Conservation (phyloP, 208 protist genomes). For the Tetramitus jugosus region DNA sequence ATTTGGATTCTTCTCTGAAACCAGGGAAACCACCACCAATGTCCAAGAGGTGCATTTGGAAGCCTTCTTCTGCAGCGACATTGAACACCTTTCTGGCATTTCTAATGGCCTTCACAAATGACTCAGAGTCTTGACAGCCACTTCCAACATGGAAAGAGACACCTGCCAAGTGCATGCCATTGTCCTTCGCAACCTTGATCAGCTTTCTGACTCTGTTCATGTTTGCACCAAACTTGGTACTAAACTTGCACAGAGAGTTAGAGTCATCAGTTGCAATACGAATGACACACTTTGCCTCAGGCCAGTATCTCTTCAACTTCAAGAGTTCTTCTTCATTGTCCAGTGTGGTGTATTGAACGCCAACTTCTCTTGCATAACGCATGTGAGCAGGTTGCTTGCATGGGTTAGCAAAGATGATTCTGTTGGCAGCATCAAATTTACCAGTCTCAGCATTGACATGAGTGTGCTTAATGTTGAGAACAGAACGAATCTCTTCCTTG, state of each 20-base stretch:
- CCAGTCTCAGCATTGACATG: background rate
- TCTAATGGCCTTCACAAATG: slow-evolving; percentile 53
- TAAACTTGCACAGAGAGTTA: slow-evolving; percentile 54
- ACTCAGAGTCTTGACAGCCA: slow-evolving; percentile 49
- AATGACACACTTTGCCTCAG: slow-evolving; percentile 48
- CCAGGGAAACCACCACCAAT: slow-evolving; percentile 74
- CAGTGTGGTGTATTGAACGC: slow-evolving; percentile 61
- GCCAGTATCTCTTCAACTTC: slow-evolving; percentile 54
- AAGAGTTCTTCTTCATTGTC: slow-evolving; percentile 63
- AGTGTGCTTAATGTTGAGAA: slow-evolving; percentile 28
- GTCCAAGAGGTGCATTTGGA: slow-evolving; percentile 64
- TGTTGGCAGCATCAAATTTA: background rate
- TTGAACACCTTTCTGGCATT: slow-evolving; percentile 53
- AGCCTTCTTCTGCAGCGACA: slow-evolving; percentile 49
- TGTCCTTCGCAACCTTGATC: slow-evolving; percentile 39
- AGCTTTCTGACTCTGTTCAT: slow-evolving; percentile 44
- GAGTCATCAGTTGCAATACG: slow-evolving; percentile 63
- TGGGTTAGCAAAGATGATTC: slow-evolving; percentile 71
- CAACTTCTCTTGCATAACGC: slow-evolving; percentile 41
- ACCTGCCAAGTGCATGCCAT: slow-evolving; percentile 55
- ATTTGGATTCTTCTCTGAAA: slow-evolving; percentile 20
- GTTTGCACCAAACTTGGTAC: slow-evolving; percentile 64
- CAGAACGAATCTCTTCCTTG: slow-evolving; percentile 50
- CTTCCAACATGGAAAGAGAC: slow-evolving; percentile 77
- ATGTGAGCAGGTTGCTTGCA: slow-evolving; percentile 63